phyloP scores from a whole-genome alignment of 2,329 filamentous ascomycete genomes.

The Nothophoma quercina region DNA sequence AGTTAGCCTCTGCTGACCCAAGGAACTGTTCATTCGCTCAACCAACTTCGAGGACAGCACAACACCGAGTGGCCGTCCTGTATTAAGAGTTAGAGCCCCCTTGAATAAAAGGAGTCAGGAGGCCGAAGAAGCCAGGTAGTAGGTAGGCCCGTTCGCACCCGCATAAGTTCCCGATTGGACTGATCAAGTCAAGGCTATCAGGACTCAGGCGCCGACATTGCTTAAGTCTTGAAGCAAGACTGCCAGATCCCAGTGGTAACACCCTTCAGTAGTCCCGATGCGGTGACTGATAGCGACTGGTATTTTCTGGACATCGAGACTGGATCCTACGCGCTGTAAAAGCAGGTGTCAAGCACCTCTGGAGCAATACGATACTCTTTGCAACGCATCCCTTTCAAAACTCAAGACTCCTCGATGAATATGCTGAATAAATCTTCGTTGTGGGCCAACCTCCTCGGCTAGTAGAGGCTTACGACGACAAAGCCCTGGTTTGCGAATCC shows the following conservation, averaged over 20 bases:
- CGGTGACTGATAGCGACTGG: background rate
- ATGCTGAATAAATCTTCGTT: conserved; percentile 42
- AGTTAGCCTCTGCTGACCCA: no score
- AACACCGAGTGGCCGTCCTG: conserved; percentile 52
- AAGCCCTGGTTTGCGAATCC: conserved; percentile 57
- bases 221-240: conserved; percentile 48
- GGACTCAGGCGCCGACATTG: conserved; percentile 60
- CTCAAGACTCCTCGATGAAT: background rate
- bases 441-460: conserved; percentile 58
- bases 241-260: conserved; percentile 46
- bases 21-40: background rate
- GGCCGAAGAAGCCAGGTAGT: conserved; percentile 60
- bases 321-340: background rate
- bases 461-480: conserved; percentile 61
- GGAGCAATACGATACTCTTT: conserved; percentile 1
- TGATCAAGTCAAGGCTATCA: conserved; percentile 51
- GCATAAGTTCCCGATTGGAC: no score
- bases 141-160: background rate
- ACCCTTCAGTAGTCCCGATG: conserved; percentile 23
- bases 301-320: conserved; percentile 5
- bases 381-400: background rate
- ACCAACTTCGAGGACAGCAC: background rate
- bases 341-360: background rate
- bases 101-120: conserved; percentile 56
- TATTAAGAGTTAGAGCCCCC: conserved; percentile 59